A percentile compares a stretch with the other conserved stretches of the same genome.
Conservation (phyloP, 2,329 filamentous ascomycete genomes). For the Zasmidium citrigriseum region DNA sequence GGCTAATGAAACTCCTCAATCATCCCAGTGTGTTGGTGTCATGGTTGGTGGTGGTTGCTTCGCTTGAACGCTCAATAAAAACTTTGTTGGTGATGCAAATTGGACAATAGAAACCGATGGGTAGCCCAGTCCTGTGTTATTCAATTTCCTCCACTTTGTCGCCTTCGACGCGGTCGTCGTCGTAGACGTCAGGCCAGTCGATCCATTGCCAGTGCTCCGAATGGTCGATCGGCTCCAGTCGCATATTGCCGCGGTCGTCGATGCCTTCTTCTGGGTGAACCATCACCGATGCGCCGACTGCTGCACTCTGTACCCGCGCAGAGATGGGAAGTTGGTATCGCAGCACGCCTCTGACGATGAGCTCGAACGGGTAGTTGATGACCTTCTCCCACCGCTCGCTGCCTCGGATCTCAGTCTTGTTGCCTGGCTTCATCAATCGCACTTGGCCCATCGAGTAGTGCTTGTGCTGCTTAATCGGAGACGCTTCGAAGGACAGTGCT, state of each 20-base stretch:
- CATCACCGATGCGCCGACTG: slow-evolving; percentile 43
- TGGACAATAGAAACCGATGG: slow-evolving; percentile 21
- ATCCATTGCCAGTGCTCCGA: slow-evolving; percentile 35
- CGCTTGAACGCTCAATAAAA: slow-evolving; percentile 24
- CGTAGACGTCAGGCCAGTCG: slow-evolving; percentile 26
- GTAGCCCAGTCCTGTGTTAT: slow-evolving; percentile 12
- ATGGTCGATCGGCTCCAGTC: slow-evolving; percentile 28
- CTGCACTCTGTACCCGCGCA: slow-evolving; percentile 55
- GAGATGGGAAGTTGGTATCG: slow-evolving; percentile 72
- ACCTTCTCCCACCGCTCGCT: slow-evolving; percentile 88
- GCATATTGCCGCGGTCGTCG: slow-evolving; percentile 31
- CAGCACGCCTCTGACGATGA: slow-evolving; percentile 87
- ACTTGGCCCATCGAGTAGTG: slow-evolving; percentile 80
- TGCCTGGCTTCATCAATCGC: slow-evolving; percentile 79
- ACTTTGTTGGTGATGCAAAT: slow-evolving; percentile 13
- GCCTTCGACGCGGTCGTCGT: slow-evolving; percentile 10
- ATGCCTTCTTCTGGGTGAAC: slow-evolving; percentile 43
- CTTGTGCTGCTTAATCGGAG: slow-evolving; percentile 73
- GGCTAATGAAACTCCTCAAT: slow-evolving; percentile 1
- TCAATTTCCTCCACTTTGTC: background rate
- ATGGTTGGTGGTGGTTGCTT: slow-evolving; percentile 1
- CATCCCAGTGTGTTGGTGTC: slow-evolving; percentile 2
- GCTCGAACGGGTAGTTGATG: slow-evolving; percentile 85
- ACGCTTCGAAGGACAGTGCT: slow-evolving; percentile 83
- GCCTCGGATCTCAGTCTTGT: slow-evolving; percentile 79